Base-by-base conservation (phyloP, 2,329 filamentous ascomycete species). In the Apiospora koreana region DNA sequence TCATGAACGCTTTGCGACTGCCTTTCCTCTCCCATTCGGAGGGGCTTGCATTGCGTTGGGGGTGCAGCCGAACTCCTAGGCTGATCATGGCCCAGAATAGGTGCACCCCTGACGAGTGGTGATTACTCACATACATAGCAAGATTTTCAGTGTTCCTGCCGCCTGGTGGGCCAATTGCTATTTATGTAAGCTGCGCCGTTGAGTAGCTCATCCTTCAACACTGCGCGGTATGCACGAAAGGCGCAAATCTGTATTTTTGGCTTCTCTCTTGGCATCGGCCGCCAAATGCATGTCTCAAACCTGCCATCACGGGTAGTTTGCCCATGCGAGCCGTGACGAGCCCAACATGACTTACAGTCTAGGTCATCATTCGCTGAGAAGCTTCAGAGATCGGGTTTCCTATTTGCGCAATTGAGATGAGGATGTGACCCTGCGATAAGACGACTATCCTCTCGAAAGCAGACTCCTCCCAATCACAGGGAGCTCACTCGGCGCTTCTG, bases 341-440 rank as follows among this genome's bases (percentile, higher is more conserved):
- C 31, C 54, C 54, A 38, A 38, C 54, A n/a, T 62, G 54, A 62
- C 21, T 21, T 62, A 9, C 54, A 62, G 54, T 3, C 9, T n/a
- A 31, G 54, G 31, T 62, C 31, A 4, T 62, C 54, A 62, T 62
- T 23, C 54, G 54, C 31, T 62, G 54, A 14, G 8, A 62, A 9
- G 4, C 31, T 38, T 35, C 21, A 38, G 31, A 62, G 18, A 62
- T 38, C 54, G 54, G 54, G 54, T 38, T 62, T 38, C 54, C 54
- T 62, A 62, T 23, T 38, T 21, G 31, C 54, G 54, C 54, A 23
- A 38, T 62, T n/a, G 54, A 23, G 54, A 38, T 38, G 54, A n/a
- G 28, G 21, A 62, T 62, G 54, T 38, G 54, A 62, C 54, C 28
- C 54, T 62, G 31, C 21, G 54, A 62, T 62, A 62, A 62, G 54